Percentiles rank a stretch among this genome's conserved stretches.
Evolutionary conservation across 2,329 filamentous ascomycete species (phyloP).

Genomic region (Colletotrichum sp.): DNA sequence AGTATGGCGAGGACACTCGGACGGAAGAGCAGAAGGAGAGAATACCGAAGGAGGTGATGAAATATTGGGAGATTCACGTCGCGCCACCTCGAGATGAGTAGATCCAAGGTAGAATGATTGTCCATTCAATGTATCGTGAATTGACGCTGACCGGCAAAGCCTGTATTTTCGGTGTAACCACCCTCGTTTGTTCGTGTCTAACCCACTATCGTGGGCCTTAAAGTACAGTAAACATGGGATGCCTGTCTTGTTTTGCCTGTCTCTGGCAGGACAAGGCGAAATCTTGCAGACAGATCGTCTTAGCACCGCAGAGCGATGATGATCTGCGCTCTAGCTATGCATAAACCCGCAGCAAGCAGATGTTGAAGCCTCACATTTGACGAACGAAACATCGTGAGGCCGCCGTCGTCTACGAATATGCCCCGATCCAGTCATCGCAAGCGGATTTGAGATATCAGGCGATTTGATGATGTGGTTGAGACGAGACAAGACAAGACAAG

Average conservation of each 20-base stretch:
- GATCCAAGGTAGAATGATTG: not conserved
- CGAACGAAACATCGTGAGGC: not conserved
- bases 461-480: not conserved
- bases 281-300: not conserved
- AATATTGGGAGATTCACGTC: constrained; percentile 50
- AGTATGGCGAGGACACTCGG: constrained; percentile 43
- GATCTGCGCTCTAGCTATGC: not conserved
- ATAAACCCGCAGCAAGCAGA: not conserved
- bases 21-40: constrained; percentile 34
- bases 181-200: not conserved
- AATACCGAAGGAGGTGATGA: constrained; percentile 36
- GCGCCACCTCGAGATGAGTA: constrained; percentile 6
- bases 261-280: not conserved
- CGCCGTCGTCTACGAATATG: not conserved
- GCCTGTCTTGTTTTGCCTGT: not conserved
- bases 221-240: not conserved
- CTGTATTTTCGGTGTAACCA: not conserved
- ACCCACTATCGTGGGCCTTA: not conserved
- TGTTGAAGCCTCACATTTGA: not conserved
- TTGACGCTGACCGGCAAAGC: not conserved
- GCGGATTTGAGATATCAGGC: not conserved
- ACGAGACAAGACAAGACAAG: not conserved
- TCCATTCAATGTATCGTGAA: not conserved
- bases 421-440: not conserved
- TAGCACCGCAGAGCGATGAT: not conserved